phyloP scores from a whole-genome alignment of 2,329 filamentous ascomycete species.

The Sclerotinia spermophila region DNA sequence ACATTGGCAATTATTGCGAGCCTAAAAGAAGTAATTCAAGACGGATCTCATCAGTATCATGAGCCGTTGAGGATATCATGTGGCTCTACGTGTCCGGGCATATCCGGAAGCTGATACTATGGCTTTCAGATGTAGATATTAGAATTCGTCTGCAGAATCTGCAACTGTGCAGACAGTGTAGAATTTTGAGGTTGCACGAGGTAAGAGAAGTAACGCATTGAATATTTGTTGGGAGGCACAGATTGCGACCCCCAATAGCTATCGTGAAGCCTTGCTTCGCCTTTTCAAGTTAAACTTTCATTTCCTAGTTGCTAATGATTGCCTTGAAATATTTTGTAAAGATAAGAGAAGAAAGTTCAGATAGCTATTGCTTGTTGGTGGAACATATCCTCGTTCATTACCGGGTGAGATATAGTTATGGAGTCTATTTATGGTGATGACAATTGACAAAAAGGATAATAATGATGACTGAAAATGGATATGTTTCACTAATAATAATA shows the following conservation, averaged over 20 bases:
- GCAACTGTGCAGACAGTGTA: conserved; percentile 7
- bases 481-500: not conserved
- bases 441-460: not conserved
- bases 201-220: not conserved
- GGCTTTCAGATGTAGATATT: not conserved
- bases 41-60: not conserved
- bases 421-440: not conserved
- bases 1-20: not conserved
- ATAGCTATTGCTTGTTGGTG: not conserved
- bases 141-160: not conserved
- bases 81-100: not conserved
- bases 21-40: conserved; percentile 3
- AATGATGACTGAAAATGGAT: not conserved
- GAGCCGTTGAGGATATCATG: not conserved
- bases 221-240: conserved; percentile 11
- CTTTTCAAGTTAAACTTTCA: not conserved
- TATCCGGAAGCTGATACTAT: conserved; percentile 1
- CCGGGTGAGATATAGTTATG: not conserved
- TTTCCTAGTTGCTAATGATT: not conserved
- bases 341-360: not conserved
- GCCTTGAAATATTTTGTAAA: not conserved
- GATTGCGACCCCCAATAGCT: not conserved
- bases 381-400: not conserved
- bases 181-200: conserved; percentile 1
- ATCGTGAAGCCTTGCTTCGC: conserved; percentile 12